phyloP scores from a whole-genome alignment of 2,329 filamentous ascomycete species.

The Pseudogymnoascus sp. region DNA sequence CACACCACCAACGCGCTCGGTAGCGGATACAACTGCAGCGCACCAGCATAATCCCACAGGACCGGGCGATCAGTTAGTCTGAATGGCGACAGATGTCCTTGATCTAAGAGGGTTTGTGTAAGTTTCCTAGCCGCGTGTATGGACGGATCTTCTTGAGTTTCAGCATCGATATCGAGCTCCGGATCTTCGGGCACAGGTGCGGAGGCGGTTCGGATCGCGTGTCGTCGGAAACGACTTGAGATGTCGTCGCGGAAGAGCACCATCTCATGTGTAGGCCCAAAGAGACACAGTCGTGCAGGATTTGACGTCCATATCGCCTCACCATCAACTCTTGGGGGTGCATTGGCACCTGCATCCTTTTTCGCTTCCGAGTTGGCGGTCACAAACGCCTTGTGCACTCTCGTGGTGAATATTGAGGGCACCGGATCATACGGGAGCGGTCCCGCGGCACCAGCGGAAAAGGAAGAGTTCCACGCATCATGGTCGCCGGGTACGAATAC shows the following conservation, averaged over 20 bases:
- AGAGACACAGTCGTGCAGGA: conserved; percentile 73
- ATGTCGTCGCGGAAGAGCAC: conserved; percentile 85
- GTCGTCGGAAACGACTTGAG: conserved; percentile 68
- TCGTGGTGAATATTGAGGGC: conserved; percentile 83
- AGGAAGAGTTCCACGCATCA: conserved; percentile 91
- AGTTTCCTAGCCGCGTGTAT: conserved; percentile 63
- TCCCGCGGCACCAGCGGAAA: conserved; percentile 66
- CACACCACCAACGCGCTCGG: conserved; percentile 78
- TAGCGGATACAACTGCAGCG: conserved; percentile 78
- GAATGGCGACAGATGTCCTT: conserved; percentile 84
- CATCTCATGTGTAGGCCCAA: conserved; percentile 82
- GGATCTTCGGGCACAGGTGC: conserved; percentile 33
- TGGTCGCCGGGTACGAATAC: conserved; percentile 94
- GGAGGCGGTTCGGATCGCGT: conserved; percentile 63
- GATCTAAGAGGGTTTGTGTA: conserved; percentile 86
- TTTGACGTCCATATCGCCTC: conserved; percentile 86
- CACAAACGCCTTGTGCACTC: conserved; percentile 74
- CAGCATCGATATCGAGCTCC: conserved; percentile 29
- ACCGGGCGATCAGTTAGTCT: conserved; percentile 71
- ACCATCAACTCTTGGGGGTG: conserved; percentile 42
- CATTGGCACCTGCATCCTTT: conserved; percentile 40
- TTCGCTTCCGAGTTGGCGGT: conserved; percentile 67
- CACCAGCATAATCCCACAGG: conserved; percentile 78
- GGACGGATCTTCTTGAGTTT: conserved; percentile 14
- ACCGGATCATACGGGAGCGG: conserved; percentile 65